A percentile compares a stretch with the other conserved stretches of the same genome.
Conservation (phyloP, 2,329 filamentous ascomycete genomes). For the Xylariaceae sp. region DNA sequence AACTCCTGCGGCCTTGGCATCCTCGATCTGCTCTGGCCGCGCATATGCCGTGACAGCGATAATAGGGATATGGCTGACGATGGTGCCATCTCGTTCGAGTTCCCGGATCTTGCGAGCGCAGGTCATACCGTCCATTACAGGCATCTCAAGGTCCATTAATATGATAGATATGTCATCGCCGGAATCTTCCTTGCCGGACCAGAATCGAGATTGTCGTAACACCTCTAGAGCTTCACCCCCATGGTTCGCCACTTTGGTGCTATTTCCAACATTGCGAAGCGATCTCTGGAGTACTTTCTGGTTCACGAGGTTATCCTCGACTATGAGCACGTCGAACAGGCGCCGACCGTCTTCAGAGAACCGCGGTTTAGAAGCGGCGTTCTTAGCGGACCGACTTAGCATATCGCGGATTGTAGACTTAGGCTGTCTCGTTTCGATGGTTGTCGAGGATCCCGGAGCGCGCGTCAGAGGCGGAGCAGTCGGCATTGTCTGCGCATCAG, state of each 20-base stretch:
- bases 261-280: conserved; percentile 62
- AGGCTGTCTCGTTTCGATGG: conserved; percentile 34
- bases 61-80: conserved; percentile 70
- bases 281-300: conserved; percentile 66
- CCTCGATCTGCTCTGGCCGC: conserved; percentile 71
- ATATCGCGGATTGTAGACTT: conserved; percentile 19
- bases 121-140: conserved; percentile 79
- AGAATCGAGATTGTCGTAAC: conserved; percentile 58
- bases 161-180: conserved; percentile 66
- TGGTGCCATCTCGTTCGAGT: conserved; percentile 63
- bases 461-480: conserved; percentile 32
- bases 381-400: conserved; percentile 15
- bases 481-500: conserved; percentile 42
- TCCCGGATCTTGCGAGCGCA: conserved; percentile 71
- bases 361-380: conserved; percentile 25
- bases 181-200: conserved; percentile 50
- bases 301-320: conserved; percentile 71
- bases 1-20: conserved; percentile 73
- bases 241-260: conserved; percentile 65
- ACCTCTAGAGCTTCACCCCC: conserved; percentile 64
- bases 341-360: conserved; percentile 38
- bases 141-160: conserved; percentile 83
- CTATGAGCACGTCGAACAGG: conserved; percentile 61
- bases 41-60: conserved; percentile 86
- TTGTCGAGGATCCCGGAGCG: conserved; percentile 39